Conservation (phyloP, 306 rosid genomes). For the Vicia villosa region DNA sequence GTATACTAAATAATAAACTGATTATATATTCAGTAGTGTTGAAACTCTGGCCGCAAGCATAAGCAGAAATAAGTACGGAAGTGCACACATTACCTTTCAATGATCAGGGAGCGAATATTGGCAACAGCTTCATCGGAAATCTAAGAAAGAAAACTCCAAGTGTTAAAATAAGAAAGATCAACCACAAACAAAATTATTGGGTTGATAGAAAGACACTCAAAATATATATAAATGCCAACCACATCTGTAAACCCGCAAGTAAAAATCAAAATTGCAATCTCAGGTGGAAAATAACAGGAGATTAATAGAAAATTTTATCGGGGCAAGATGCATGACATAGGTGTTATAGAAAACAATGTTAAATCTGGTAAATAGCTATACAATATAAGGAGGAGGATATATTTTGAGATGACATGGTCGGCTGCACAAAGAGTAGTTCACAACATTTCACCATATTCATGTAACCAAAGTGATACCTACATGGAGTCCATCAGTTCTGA, state of each 20-base stretch:
- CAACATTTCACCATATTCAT: conserved; percentile 35
- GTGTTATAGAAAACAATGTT: not conserved
- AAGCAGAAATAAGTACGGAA: conserved; percentile 24
- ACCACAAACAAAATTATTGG: conserved; percentile 25
- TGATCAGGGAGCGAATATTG: conserved; percentile 65
- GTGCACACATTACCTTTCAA: conserved; percentile 62
- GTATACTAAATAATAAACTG: not conserved
- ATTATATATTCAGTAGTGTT: conserved; percentile 17
- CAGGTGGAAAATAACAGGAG: conserved; percentile 3
- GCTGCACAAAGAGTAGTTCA: conserved; percentile 30
- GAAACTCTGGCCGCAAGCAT: conserved; percentile 21
- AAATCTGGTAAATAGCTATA: not conserved
- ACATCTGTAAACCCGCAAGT: not conserved
- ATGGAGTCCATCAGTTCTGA: conserved; percentile 90
- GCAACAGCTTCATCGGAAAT: conserved; percentile 87
- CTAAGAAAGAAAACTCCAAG: conserved; percentile 46
- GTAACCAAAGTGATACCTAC: conserved; percentile 70
- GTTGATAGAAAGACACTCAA: conserved; percentile 21
- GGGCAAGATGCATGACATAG: conserved; percentile 20
- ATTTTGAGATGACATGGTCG: not conserved
- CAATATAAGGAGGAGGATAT: conserved; percentile 5
- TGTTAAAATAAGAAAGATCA: conserved; percentile 35
- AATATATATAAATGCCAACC: conserved; percentile 23
- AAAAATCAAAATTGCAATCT: conserved; percentile 27
- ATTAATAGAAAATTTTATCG: conserved; percentile 19